These are phyloP conservation scores for Carex scoparia DNA, from an alignment of 176 grass and related monocot species.

Conservation along the genomic window DNA sequence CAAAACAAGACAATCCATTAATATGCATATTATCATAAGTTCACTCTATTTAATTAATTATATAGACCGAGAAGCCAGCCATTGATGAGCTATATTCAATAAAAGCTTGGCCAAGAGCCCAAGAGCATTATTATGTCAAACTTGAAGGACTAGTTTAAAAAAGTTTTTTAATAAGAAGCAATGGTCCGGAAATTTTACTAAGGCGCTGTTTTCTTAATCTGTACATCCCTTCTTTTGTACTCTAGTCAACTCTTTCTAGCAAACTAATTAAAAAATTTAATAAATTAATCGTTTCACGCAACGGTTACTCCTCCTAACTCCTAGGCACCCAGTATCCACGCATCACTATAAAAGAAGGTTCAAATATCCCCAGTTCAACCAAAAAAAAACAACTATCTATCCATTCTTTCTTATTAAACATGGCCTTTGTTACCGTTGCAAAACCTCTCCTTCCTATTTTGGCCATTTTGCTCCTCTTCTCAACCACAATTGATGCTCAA, in stretches of 20 bases:
- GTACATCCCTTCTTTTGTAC: conserved; percentile 8
- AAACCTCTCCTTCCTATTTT: conserved; percentile 30
- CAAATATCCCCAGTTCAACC: conserved; percentile 5
- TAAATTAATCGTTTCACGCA: conserved; percentile 4
- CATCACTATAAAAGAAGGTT: conserved; percentile 17
- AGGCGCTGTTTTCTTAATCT: not conserved
- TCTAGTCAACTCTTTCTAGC: conserved; percentile 20
- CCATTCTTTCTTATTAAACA: not conserved
- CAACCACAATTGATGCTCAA: conserved; percentile 35
- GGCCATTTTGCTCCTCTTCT: conserved; percentile 31
- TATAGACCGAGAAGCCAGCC: too few species aligned
- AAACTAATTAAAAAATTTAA: not conserved
- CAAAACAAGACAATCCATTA: too few species aligned
- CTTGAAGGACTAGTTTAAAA: not conserved
- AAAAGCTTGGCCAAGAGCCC: not conserved
- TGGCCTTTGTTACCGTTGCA: conserved; percentile 15
- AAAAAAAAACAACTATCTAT: not conserved
- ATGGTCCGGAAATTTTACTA: not conserved
- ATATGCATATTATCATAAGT: too few species aligned
- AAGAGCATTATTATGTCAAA: not conserved
- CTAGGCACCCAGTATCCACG: not conserved
- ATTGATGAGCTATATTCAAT: not conserved
- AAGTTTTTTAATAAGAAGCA: not conserved
- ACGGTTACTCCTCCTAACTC: not conserved
- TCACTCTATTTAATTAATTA: too few species aligned